Evolutionary conservation across 805 yeast genomes (phyloP).

Genomic region (Pichia gijzeniarum): DNA sequence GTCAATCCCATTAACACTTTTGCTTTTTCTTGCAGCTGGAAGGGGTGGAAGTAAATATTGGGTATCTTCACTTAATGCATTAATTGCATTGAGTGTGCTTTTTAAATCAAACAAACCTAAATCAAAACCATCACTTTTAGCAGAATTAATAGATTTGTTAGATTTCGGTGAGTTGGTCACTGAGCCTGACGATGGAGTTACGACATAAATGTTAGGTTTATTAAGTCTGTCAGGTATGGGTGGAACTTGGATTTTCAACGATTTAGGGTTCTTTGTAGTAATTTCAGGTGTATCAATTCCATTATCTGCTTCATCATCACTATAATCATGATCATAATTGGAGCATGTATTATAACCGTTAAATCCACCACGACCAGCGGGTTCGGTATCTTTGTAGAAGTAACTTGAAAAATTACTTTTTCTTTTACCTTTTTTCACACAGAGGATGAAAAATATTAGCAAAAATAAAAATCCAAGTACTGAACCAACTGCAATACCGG

Average conservation of each 20-base stretch:
- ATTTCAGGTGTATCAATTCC: neutral
- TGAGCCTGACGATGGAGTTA: neutral
- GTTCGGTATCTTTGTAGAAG: neutral
- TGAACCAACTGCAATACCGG: conserved; percentile 27
- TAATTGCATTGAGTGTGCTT: conserved; percentile 11
- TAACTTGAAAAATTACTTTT: neutral
- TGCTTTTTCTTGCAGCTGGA: conserved; percentile 13
- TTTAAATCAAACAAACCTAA: conserved; percentile 14
- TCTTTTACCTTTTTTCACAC: conserved; percentile 11
- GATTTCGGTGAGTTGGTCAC: neutral
- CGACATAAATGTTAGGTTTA: conserved; percentile 3
- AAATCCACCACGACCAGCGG: neutral
- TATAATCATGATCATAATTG: neutral
- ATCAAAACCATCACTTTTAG: conserved; percentile 7
- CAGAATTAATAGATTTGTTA: neutral
- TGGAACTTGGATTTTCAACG: neutral
- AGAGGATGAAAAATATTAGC: conserved; percentile 12
- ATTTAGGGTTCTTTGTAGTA: neutral
- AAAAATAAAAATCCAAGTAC: conserved; percentile 18
- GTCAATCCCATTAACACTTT: conserved; percentile 5
- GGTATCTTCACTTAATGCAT: neutral
- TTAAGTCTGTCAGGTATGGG: conserved; percentile 4
- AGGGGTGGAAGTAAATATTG: conserved; percentile 15
- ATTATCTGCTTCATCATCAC: neutral
- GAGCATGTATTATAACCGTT: too few species aligned